A percentile compares a stretch with the other conserved stretches of the same genome.
These are phyloP conservation scores for Candida smagusa DNA, from an alignment of 1,139 yeast species.

Conservation along the genomic window DNA sequence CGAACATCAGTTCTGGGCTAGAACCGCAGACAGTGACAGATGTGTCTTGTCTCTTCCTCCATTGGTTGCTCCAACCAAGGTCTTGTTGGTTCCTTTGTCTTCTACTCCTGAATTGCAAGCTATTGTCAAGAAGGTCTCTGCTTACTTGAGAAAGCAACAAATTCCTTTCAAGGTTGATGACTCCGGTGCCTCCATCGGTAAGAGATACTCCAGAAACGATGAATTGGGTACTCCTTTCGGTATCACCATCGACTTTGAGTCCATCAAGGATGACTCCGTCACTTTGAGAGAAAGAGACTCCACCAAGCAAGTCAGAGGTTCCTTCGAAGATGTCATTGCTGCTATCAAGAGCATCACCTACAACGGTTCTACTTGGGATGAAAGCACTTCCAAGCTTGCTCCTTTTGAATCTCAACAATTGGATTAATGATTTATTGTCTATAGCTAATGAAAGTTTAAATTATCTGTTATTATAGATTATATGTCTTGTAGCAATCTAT, in stretches of 20 bases:
- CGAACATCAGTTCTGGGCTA: slow-evolving; percentile 94
- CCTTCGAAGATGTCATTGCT: slow-evolving; percentile 68
- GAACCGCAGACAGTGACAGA: slow-evolving; percentile 91
- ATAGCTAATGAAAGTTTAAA: neutral
- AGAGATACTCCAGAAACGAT: slow-evolving; percentile 97
- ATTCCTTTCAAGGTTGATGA: slow-evolving; percentile 96
- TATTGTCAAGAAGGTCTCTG: slow-evolving; percentile 64
- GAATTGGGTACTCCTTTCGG: slow-evolving; percentile 99
- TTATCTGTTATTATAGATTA: neutral
- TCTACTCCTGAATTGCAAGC: slow-evolving; percentile 80
- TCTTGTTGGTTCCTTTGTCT: slow-evolving; percentile 89
- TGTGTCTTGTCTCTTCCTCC: slow-evolving; percentile 93
- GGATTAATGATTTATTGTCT: slow-evolving; percentile 14
- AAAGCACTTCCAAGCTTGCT: slow-evolving; percentile 69
- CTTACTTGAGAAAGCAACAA: slow-evolving; percentile 71
- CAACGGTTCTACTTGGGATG: slow-evolving; percentile 74
- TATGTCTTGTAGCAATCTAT: too few relatives aligned
- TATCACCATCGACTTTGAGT: slow-evolving; percentile 94
- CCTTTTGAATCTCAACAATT: slow-evolving; percentile 57
- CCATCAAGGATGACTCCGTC: slow-evolving; percentile 83
- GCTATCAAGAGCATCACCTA: slow-evolving; percentile 80
- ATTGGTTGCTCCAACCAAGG: slow-evolving; percentile 96
- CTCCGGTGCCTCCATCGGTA: slow-evolving; percentile 96
- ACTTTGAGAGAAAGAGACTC: slow-evolving; percentile 98
- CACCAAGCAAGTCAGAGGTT: slow-evolving; percentile 95